Base-by-base conservation (phyloP, 192 early-diverging fungal genomes). In the Gorgonomyces haynaldii region DNA sequence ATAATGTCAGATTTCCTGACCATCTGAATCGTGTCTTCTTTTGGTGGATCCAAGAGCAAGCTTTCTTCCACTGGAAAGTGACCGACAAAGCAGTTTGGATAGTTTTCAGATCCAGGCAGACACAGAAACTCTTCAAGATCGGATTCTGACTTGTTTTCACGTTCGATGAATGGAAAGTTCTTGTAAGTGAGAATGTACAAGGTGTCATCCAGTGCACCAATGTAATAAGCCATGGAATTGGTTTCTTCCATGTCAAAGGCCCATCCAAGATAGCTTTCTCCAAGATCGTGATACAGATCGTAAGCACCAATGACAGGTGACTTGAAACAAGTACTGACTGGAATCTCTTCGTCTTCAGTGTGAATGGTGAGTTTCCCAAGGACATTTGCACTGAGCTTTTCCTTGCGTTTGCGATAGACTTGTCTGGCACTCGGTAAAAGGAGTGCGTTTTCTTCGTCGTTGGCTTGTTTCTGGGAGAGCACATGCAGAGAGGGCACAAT, bases 151-250 rank as follows among this genome's bases (percentile, higher is more conserved):
- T 41, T 41, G 13, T 19, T 9, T 7, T 52, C 47, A 3, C 22
- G 30, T n/a, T 26, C 31, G 17, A 69, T 54, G 35, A 54, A 40
- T 8, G 81, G 81, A 35, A 81, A 84, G 50, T 82, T 74, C 22
- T 82, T 68, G 15, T 60, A 45, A 0, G 83, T 80, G 24, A 89
- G 61, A 13, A 79, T 63, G 65, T 82, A 89, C 9, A 84, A 69
- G 17, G 65, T 78, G 50, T 81, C 82, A 19, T 76, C 59, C 21
- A 78, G 56, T 17, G 56, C 46, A 17, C 83, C 81, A 4, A 89
- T 70, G 49, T 81, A 86, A 3, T 19, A 9, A 22, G 9, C 40
- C 21, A 23, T 17, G 25, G 21, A 19, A 24, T 42, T 19, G 27
- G 17, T 46, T 32, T 47, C 23, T 40, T 28, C 34, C 20, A 24